Evolutionary conservation across 768 basidiomycete species (phyloP).

Genomic region (Kwoniella heveanensis): DNA sequence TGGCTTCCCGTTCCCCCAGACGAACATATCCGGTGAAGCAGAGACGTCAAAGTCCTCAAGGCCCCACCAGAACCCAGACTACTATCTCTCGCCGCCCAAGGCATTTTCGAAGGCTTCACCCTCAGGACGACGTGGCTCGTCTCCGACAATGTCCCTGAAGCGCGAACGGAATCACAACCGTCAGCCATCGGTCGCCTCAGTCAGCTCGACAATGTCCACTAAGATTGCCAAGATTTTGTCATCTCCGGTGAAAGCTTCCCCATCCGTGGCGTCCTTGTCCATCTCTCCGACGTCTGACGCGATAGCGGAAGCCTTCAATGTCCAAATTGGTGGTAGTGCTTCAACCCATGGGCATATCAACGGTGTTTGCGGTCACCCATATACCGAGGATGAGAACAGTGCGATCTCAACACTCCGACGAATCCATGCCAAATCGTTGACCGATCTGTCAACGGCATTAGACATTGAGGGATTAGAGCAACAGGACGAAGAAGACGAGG

Average conservation of each 20-base stretch:
- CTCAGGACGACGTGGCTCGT: not conserved
- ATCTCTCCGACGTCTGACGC: not conserved
- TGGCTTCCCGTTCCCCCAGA: slow-evolving; percentile 10
- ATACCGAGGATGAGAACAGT: not conserved
- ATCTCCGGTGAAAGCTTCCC: slow-evolving; percentile 23
- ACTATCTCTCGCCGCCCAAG: not conserved
- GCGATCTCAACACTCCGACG: slow-evolving; percentile 21
- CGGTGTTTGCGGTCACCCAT: not conserved
- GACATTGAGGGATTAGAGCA: not conserved
- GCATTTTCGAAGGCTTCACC: not conserved
- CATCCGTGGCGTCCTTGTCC: slow-evolving; percentile 27
- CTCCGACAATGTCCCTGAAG: not conserved
- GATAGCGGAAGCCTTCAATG: slow-evolving; percentile 3
- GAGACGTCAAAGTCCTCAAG: too few relatives aligned
- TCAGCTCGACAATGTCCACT: slow-evolving; percentile 8
- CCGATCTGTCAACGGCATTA: slow-evolving; percentile 8
- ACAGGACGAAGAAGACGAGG: not conserved
- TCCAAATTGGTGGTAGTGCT: not conserved
- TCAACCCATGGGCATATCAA: not conserved
- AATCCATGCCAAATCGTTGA: slow-evolving; percentile 22
- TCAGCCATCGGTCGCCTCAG: slow-evolving; percentile 4
- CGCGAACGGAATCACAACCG: slow-evolving; percentile 2
- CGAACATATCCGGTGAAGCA: not conserved
- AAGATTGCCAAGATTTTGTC: slow-evolving; percentile 19
- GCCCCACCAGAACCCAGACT: too few relatives aligned